Percentiles rank a stretch among this genome's conserved stretches.
Conservation (phyloP, 805 yeast species). For the Grigorovia humatica region DNA sequence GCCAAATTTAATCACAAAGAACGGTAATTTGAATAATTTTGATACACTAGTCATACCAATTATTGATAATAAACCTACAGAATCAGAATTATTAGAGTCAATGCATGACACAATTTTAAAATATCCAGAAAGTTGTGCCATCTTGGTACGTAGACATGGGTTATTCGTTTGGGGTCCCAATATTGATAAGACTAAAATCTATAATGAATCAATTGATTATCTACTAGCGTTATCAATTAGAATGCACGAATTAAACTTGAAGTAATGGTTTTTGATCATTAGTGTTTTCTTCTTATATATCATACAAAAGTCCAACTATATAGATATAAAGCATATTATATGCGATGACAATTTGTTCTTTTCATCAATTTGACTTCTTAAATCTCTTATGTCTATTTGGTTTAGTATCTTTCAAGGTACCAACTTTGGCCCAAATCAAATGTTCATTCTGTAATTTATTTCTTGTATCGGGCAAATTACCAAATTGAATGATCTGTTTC, state of each 20-base stretch:
- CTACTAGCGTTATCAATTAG: slow-evolving; percentile 74
- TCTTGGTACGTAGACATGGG: slow-evolving; percentile 87
- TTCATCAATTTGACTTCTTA: background rate
- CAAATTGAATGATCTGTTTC: slow-evolving; percentile 1
- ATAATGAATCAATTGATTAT: slow-evolving; percentile 89
- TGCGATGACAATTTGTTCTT: no score
- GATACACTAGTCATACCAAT: slow-evolving; percentile 81
- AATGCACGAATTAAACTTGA: slow-evolving; percentile 45
- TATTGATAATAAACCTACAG: slow-evolving; percentile 82
- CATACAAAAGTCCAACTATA: background rate
- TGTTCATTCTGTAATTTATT: slow-evolving; percentile 19
- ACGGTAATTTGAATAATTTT: slow-evolving; percentile 57
- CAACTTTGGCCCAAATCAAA: slow-evolving; percentile 22
- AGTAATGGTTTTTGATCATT: no score
- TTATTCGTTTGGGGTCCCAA: slow-evolving; percentile 94
- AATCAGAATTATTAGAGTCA: slow-evolving; percentile 66
- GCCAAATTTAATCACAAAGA: slow-evolving; percentile 40
- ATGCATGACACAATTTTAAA: slow-evolving; percentile 52
- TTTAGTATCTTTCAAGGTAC: background rate
- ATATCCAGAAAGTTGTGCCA: slow-evolving; percentile 76
- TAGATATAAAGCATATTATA: background rate
- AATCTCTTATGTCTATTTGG: background rate
- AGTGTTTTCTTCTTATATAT: background rate
- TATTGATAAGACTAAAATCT: slow-evolving; percentile 86
- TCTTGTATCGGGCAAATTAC: slow-evolving; percentile 17